Conservation (phyloP, 345 rosid genomes). For the Toxicodendron radicans region DNA sequence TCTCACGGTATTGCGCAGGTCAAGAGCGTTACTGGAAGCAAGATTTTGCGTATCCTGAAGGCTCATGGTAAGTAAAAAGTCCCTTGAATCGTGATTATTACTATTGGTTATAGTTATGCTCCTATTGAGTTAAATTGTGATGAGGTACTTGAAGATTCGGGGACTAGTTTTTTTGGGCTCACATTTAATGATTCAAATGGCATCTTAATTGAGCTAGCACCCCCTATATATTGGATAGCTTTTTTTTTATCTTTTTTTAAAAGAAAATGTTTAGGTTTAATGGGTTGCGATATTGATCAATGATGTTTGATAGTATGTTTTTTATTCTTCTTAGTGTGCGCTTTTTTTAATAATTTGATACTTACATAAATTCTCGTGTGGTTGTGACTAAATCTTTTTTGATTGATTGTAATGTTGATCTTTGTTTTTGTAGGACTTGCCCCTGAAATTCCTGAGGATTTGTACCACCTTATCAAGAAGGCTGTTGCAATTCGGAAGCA, state of each 20-base stretch:
- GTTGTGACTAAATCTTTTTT: neutral
- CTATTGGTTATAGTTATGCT: neutral
- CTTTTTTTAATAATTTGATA: neutral
- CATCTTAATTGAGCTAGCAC: neutral
- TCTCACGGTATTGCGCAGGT: constrained; percentile 78
- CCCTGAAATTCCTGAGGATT: constrained; percentile 70
- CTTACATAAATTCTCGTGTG: neutral
- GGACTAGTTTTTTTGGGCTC: neutral
- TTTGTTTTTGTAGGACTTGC: constrained; percentile 46
- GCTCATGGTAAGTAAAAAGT: constrained; percentile 46
- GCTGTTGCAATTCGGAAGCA: constrained; percentile 74
- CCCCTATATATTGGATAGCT: neutral
- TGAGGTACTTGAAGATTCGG: neutral
- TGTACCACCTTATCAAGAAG: constrained; percentile 74
- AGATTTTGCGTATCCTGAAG: constrained; percentile 62
- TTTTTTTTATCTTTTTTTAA: neutral
- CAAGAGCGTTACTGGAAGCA: constrained; percentile 69
- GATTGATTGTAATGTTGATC: neutral
- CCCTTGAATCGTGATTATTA: neutral
- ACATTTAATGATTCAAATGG: neutral
- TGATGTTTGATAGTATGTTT: neutral
- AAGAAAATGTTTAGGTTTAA: too few relatives aligned
- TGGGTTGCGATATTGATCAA: neutral
- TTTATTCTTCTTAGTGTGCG: neutral
- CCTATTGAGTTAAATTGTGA: neutral